phyloP scores from a whole-genome alignment of 176 grass and related monocot genomes.

The Coix lacrymajobi region DNA sequence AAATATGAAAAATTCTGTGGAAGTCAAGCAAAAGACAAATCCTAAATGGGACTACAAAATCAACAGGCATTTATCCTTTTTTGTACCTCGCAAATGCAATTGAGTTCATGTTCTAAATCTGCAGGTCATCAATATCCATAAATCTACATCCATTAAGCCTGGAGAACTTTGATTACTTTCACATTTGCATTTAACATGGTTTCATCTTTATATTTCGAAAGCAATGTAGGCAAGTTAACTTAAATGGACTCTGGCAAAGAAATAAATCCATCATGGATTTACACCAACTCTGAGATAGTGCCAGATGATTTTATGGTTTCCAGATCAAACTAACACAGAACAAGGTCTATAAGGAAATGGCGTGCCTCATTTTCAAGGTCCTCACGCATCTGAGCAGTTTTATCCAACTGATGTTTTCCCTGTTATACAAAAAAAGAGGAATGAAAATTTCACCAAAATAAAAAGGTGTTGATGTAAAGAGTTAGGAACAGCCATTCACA shows the following conservation, averaged over 20 bases:
- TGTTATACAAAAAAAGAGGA: conserved; percentile 7
- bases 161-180: not conserved
- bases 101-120: not conserved
- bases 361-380: conserved; percentile 72
- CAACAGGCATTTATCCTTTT: not conserved
- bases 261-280: conserved; percentile 9
- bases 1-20: not conserved
- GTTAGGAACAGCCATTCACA: not conserved
- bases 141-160: not conserved
- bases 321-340: not conserved
- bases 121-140: not conserved
- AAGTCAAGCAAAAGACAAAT: not conserved
- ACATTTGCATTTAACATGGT: not conserved
- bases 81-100: not conserved
- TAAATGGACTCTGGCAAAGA: conserved; percentile 3
- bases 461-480: conserved; percentile 8
- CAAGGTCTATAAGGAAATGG: not conserved
- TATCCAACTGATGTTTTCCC: conserved; percentile 60
- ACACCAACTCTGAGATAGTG: not conserved
- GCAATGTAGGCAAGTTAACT: not conserved
- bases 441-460: conserved; percentile 8
- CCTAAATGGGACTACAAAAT: not conserved
- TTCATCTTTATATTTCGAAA: not conserved
- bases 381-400: conserved; percentile 51
- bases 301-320: not conserved